Base-by-base conservation (phyloP, 208 protist genomes). In the Wallacemonas sp. region DNA sequence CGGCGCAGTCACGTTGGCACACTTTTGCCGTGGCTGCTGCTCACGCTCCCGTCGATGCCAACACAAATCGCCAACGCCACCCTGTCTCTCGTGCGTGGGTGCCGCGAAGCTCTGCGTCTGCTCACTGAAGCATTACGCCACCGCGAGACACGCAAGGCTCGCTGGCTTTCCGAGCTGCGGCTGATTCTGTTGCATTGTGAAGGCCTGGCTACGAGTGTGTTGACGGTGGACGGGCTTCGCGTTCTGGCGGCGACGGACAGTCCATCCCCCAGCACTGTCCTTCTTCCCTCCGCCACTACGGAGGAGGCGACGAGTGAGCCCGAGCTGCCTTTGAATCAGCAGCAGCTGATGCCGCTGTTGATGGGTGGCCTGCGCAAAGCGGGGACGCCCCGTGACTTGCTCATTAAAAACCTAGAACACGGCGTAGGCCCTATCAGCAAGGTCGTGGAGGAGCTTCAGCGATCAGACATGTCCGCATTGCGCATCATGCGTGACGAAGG, bases 341-440 rank as follows among this genome's bases (percentile, higher is more conserved):
- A 39, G 51, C 14, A 27, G 30, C 30, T 58, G 51, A 58, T 58
- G 28, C 51, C 51, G 14, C 30, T 96, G 15, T 58, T 96, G 19
- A 79, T 80, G 39, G 78, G 80, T 41, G 89, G 91, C 0, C 64
- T 79, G 60, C 79, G 86, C 8, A 79, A 77, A 12, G 45, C 68
- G 2, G 82, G 78, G 28, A 88, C 79, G 19, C 86, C 91, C 54
- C 74, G 91, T 2, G 88, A 95, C 76, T 70, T 78, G 14, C 68
- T 93, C 14, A 84, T 96, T 41, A 91, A 86, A 61, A 93, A 91
- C 53, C 64, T 96, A n/a, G 83, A 91, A 39, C 71, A 89, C 24
- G 88, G 91, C 34, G 80, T 93, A 14, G 91, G 91, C 8, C 56
- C 75, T 22, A 79, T 93, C 28, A 77, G 70, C 42, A 82, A 72